A percentile compares a stretch with the other conserved stretches of the same genome.
phyloP scores from a whole-genome alignment of 2,329 filamentous ascomycete genomes.

The Trichoderma harzianum region DNA sequence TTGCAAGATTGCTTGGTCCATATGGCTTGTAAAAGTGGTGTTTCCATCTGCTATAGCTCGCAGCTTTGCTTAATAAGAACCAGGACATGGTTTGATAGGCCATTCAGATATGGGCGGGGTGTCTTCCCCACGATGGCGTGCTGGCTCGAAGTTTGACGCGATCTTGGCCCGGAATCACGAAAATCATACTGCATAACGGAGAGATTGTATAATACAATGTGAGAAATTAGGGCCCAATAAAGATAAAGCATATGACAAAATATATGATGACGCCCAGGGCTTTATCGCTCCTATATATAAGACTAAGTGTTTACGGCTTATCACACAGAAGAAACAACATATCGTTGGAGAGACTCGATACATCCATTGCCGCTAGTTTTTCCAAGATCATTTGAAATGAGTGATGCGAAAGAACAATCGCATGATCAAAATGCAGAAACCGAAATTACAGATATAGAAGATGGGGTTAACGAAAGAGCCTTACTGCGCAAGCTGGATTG shows the following conservation, averaged over 20 bases:
- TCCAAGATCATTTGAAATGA: neutral
- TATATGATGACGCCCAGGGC: neutral
- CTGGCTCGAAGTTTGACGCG: neutral
- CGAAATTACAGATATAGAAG: neutral
- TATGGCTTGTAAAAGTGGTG: too few relatives aligned
- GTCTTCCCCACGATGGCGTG: constrained; percentile 10
- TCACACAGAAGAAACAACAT: neutral
- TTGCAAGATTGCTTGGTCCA: too few relatives aligned
- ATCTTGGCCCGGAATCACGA: neutral
- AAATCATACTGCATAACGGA: neutral
- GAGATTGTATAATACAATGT: neutral
- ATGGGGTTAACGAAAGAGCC: constrained; percentile 49
- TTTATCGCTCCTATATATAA: neutral
- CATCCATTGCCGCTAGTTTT: neutral
- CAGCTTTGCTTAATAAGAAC: neutral
- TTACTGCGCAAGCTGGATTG: constrained; percentile 56
- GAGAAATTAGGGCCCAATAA: neutral
- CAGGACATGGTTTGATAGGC: neutral
- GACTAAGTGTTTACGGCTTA: neutral
- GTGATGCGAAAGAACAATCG: neutral
- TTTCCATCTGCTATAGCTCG: too few relatives aligned
- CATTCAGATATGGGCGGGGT: neutral
- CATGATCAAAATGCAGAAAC: neutral
- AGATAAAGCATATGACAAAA: neutral
- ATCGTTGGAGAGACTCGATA: neutral